Evolutionary conservation across 2,329 filamentous ascomycete genomes (phyloP).

Genomic region (Laburnicola sp.): DNA sequence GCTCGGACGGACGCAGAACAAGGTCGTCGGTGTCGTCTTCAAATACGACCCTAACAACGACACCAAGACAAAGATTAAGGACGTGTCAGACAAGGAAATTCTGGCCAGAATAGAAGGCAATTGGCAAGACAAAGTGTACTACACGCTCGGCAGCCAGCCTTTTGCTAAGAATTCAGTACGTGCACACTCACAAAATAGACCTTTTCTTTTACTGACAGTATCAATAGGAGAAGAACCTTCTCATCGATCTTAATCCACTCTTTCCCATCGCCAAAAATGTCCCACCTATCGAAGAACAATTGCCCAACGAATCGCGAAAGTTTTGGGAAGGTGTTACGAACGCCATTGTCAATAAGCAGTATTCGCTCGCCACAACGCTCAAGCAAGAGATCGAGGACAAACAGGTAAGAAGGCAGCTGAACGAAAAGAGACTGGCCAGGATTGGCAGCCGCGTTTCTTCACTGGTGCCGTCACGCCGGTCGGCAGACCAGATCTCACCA

Average conservation of each 20-base stretch:
- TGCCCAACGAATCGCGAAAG: slow-evolving; percentile 84
- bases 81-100: slow-evolving; percentile 83
- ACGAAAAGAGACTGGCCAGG: slow-evolving; percentile 68
- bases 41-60: slow-evolving; percentile 87
- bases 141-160: slow-evolving; percentile 54
- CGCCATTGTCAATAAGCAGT: slow-evolving; percentile 83
- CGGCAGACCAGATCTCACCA: slow-evolving; percentile 65
- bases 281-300: slow-evolving; percentile 75
- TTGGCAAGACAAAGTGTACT: slow-evolving; percentile 76
- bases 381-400: slow-evolving; percentile 92
- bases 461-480: slow-evolving; percentile 61
- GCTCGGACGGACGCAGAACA: slow-evolving; percentile 89
- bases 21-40: slow-evolving; percentile 88
- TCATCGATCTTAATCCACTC: slow-evolving; percentile 88
- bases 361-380: slow-evolving; percentile 76
- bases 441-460: slow-evolving; percentile 91
- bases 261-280: slow-evolving; percentile 76
- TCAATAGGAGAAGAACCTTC: slow-evolving; percentile 61
- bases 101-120: slow-evolving; percentile 79
- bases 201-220: slow-evolving; percentile 7
- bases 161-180: slow-evolving; percentile 60
- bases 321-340: slow-evolving; percentile 88
- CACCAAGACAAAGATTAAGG: slow-evolving; percentile 74
- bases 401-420: slow-evolving; percentile 83
- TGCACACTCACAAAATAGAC: slow-evolving; percentile 23